These are phyloP conservation scores for Hericium rajendrae DNA, from an alignment of 768 basidiomycete genomes.

Conservation along the genomic window DNA sequence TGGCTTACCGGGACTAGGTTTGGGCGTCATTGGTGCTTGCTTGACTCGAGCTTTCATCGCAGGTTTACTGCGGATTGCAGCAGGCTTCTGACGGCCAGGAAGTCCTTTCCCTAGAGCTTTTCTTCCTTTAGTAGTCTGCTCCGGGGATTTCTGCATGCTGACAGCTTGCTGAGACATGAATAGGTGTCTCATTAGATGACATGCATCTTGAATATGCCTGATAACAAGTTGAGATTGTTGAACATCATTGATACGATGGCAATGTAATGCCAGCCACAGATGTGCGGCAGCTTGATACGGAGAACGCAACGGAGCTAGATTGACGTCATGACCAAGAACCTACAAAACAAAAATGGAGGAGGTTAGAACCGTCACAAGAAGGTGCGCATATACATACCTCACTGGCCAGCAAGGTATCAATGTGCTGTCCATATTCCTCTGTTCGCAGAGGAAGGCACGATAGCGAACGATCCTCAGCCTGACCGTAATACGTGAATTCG, in stretches of 20 bases:
- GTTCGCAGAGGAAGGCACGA: slow-evolving; percentile 14
- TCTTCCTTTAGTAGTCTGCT: slow-evolving; percentile 5
- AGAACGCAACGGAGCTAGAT: slow-evolving; percentile 19
- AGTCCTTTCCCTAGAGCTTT: slow-evolving; percentile 8
- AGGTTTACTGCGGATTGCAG: neutral
- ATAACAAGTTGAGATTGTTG: slow-evolving; percentile 37
- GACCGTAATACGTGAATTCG: slow-evolving; percentile 37
- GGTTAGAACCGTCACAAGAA: neutral
- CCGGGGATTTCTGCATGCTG: slow-evolving; percentile 3
- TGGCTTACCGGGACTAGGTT: slow-evolving; percentile 22
- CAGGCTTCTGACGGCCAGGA: slow-evolving; percentile 11
- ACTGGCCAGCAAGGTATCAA: slow-evolving; percentile 27
- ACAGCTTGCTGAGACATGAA: slow-evolving; percentile 14
- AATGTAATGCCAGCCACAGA: slow-evolving; percentile 64
- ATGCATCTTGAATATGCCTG: slow-evolving; percentile 45
- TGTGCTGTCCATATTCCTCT: slow-evolving; percentile 20
- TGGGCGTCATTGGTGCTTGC: slow-evolving; percentile 32
- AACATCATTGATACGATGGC: slow-evolving; percentile 43
- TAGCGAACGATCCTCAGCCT: slow-evolving; percentile 6
- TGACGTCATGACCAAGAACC: slow-evolving; percentile 22
- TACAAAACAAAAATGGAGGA: slow-evolving; percentile 6
- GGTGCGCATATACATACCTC: slow-evolving; percentile 29
- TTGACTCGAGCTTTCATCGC: neutral
- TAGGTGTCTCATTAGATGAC: slow-evolving; percentile 33
- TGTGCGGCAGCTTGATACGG: slow-evolving; percentile 50